Evolutionary conservation across 208 protist genomes (phyloP).

Genomic region (Baffinella frigidus): DNA sequence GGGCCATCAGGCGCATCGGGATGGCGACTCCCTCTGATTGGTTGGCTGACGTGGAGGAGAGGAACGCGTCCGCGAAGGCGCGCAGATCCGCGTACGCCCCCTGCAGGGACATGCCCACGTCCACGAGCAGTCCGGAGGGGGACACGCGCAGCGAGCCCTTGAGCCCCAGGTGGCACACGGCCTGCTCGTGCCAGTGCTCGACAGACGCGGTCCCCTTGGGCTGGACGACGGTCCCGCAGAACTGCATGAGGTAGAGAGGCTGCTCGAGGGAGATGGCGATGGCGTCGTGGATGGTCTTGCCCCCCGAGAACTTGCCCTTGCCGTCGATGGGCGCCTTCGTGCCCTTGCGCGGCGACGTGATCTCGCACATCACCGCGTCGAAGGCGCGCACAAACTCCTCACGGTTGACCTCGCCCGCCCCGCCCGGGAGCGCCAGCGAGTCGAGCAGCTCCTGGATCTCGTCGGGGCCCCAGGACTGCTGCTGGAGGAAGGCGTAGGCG

Average conservation of each 20-base stretch:
- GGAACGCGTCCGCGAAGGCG: background rate
- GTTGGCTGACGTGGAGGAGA: background rate
- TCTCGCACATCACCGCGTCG: background rate
- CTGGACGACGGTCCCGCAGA: background rate
- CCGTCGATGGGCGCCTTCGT: background rate
- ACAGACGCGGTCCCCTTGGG: background rate
- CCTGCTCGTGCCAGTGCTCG: slow-evolving; percentile 6
- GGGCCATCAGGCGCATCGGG: background rate
- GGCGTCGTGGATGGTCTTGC: background rate
- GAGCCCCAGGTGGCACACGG: background rate
- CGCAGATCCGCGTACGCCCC: background rate
- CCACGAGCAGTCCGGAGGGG: background rate
- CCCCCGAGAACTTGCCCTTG: background rate
- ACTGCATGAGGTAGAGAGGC: background rate
- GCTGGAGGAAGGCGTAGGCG: background rate
- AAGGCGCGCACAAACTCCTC: background rate
- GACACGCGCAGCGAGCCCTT: background rate
- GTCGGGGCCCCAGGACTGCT: background rate
- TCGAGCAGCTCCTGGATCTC: slow-evolving; percentile 15
- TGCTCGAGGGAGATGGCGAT: background rate
- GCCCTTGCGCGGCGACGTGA: background rate
- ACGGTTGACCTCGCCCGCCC: background rate
- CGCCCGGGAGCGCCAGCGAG: background rate
- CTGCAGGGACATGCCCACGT: background rate
- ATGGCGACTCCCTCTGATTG: background rate